Conservation (phyloP, 176 grass and related monocot genomes). For the Secale cereale region DNA sequence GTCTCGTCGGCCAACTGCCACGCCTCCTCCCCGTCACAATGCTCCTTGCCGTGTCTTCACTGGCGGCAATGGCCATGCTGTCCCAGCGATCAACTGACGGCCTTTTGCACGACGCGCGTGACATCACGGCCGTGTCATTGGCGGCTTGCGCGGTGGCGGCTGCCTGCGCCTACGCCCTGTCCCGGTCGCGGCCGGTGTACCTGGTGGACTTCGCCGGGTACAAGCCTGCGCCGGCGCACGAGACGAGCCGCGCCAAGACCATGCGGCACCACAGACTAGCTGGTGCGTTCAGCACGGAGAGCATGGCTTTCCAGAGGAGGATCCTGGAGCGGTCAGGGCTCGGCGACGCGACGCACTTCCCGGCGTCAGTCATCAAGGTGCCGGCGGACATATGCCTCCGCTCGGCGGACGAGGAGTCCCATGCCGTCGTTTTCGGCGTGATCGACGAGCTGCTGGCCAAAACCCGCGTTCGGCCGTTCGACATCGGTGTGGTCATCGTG, state of each 20-base stretch:
- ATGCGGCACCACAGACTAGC: neutral
- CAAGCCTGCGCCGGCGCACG: neutral
- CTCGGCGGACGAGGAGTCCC: conserved; percentile 42
- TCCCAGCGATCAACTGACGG: neutral
- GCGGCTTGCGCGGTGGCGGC: neutral
- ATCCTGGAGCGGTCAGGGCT: neutral
- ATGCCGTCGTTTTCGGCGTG: conserved; percentile 42
- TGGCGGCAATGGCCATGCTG: too few species aligned
- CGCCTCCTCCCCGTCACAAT: neutral
- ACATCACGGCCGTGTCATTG: neutral
- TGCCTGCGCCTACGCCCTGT: neutral
- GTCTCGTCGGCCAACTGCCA: neutral
- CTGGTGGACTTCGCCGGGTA: neutral
- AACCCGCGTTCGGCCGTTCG: neutral
- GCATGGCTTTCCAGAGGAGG: neutral
- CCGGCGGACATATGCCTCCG: conserved; percentile 10
- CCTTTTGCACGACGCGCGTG: neutral
- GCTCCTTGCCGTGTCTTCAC: neutral
- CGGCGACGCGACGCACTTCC: neutral
- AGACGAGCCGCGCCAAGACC: neutral
- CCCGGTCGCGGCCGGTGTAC: neutral
- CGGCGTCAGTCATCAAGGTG: neutral
- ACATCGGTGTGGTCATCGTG: conserved; percentile 44
- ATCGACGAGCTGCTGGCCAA: conserved; percentile 32
- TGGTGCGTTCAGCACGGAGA: neutral